Evolutionary conservation across 108 stramenopile species (phyloP).

Genomic region (Cyclostephanos tholiformis): DNA sequence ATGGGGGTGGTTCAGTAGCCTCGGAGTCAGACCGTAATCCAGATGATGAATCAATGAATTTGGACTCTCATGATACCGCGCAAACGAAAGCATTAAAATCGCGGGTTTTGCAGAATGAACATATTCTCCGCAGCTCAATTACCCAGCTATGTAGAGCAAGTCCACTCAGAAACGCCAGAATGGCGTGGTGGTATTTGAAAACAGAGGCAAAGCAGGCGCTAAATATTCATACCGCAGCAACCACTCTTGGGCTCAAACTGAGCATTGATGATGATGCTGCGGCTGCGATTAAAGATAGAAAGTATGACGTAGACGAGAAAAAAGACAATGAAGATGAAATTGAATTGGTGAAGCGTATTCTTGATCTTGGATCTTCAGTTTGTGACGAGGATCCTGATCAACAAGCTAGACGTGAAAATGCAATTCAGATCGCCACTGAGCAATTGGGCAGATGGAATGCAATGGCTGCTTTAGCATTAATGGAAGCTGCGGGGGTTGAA

Average conservation of each 20-base stretch:
- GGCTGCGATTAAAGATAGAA: constrained; percentile 56
- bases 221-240: constrained; percentile 57
- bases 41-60: constrained; percentile 29
- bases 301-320: constrained; percentile 58
- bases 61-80: constrained; percentile 23
- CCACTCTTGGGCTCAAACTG: constrained; percentile 56
- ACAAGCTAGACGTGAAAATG: constrained; percentile 33
- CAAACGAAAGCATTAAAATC: constrained; percentile 49
- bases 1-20: constrained; percentile 10
- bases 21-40: constrained; percentile 21
- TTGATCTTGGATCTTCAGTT: constrained; percentile 56
- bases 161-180: constrained; percentile 68
- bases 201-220: constrained; percentile 68
- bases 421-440: constrained; percentile 48
- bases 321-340: constrained; percentile 65
- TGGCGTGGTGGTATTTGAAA: constrained; percentile 76
- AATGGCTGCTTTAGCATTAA: constrained; percentile 62
- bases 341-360: constrained; percentile 63
- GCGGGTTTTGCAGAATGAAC: constrained; percentile 60
- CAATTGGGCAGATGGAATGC: constrained; percentile 80
- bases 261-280: constrained; percentile 59
- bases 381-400: constrained; percentile 18
- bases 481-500: constrained; percentile 75
- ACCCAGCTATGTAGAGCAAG: constrained; percentile 64
- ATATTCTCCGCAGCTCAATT: constrained; percentile 51